Percentiles rank a stretch among this genome's conserved stretches.
Evolutionary conservation across 768 basidiomycete species (phyloP).

Genomic region (Mycena filopes): DNA sequence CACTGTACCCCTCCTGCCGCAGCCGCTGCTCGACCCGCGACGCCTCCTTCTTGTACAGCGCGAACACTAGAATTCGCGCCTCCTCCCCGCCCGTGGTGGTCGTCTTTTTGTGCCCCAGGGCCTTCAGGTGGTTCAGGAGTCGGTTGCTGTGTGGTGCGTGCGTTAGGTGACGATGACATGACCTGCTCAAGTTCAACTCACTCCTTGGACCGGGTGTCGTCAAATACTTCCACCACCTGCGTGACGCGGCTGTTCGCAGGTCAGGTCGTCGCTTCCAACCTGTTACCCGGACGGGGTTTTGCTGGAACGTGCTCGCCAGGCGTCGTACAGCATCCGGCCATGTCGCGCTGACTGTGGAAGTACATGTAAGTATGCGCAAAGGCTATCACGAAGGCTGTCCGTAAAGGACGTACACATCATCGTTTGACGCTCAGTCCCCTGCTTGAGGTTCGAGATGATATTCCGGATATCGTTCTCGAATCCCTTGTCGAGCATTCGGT

Average conservation of each 20-base stretch:
- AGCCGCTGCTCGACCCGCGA: constrained; percentile 89
- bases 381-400: constrained; percentile 3
- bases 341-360: constrained; percentile 86
- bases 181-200: constrained; percentile 47
- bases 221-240: constrained; percentile 92
- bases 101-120: constrained; percentile 70
- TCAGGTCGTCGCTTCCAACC: constrained; percentile 94
- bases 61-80: constrained; percentile 89
- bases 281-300: constrained; percentile 88
- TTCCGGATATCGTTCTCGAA: constrained; percentile 97
- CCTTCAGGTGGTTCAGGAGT: constrained; percentile 64
- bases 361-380: neutral
- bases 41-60: constrained; percentile 97
- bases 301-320: constrained; percentile 89
- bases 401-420: constrained; percentile 85
- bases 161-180: neutral
- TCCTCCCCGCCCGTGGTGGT: constrained; percentile 60
- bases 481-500: constrained; percentile 97
- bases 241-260: constrained; percentile 95
- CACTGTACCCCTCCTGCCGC: constrained; percentile 75
- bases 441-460: constrained; percentile 83
- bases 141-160: constrained; percentile 57
- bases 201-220: constrained; percentile 89
- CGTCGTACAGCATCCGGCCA: constrained; percentile 96
- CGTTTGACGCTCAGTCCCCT: constrained; percentile 80